These are phyloP conservation scores for Agrocybe pediades DNA, from an alignment of 768 basidiomycete species.

Conservation along the genomic window DNA sequence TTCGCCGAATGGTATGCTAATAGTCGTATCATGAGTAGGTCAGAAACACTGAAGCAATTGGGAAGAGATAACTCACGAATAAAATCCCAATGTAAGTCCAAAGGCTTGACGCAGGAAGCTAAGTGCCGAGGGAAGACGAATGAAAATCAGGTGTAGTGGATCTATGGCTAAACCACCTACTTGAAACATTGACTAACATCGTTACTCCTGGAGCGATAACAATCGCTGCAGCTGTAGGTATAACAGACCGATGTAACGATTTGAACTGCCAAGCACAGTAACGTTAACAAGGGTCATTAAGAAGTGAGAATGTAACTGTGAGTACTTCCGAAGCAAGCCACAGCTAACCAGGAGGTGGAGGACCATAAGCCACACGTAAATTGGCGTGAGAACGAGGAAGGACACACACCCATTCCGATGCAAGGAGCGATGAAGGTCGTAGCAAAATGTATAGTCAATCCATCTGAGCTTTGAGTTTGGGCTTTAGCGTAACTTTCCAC, in stretches of 20 bases:
- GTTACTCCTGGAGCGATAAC: constrained; percentile 36
- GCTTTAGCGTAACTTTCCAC: not conserved
- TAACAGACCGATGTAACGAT: constrained; percentile 38
- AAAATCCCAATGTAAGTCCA: constrained; percentile 38
- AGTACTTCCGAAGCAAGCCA: constrained; percentile 40
- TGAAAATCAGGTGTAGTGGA: not conserved
- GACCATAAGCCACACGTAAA: not conserved
- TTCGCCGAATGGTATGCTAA: constrained; percentile 38
- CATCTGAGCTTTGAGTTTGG: constrained; percentile 22
- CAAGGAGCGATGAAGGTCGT: constrained; percentile 38
- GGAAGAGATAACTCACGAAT: constrained; percentile 28
- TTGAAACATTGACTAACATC: constrained; percentile 42
- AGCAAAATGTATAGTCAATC: constrained; percentile 33
- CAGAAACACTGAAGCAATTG: not conserved
- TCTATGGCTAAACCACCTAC: constrained; percentile 17
- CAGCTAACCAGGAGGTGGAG: constrained; percentile 17
- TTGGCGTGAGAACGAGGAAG: not conserved
- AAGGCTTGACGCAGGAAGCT: constrained; percentile 39
- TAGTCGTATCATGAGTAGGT: not conserved
- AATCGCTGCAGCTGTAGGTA: constrained; percentile 41
- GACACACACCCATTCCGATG: constrained; percentile 37
- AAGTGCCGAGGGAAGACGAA: not conserved
- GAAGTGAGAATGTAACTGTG: constrained; percentile 3
- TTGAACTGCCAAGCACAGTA: constrained; percentile 26
- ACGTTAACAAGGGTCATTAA: not conserved